Percentiles rank a stretch among this genome's conserved stretches.
These are phyloP conservation scores for Pyrus hybrid DNA, from an alignment of 331 rosid genomes.

Conservation along the genomic window DNA sequence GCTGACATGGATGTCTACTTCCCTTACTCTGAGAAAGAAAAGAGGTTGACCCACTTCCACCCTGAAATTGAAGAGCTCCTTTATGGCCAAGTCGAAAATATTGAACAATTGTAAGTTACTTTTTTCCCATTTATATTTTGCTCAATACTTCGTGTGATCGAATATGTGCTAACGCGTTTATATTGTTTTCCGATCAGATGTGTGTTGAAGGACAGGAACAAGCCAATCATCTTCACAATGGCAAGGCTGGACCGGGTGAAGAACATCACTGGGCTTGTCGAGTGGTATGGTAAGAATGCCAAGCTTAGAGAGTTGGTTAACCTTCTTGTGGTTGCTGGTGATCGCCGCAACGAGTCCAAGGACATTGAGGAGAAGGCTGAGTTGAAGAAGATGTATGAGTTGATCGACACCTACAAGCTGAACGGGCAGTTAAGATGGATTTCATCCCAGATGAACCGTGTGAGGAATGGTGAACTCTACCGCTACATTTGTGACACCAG, in stretches of 20 bases:
- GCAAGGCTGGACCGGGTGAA: conserved; percentile 97
- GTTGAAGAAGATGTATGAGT: conserved; percentile 78
- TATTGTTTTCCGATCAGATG: conserved; percentile 30
- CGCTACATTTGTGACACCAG: conserved; percentile 69
- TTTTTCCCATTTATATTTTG: neutral
- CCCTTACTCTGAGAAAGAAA: conserved; percentile 60
- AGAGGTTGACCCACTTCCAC: conserved; percentile 73
- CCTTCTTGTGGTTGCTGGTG: conserved; percentile 96
- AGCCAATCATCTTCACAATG: conserved; percentile 98
- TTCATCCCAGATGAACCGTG: conserved; percentile 93
- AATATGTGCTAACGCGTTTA: neutral
- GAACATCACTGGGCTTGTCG: conserved; percentile 92
- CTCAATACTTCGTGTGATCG: neutral
- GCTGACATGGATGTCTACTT: conserved; percentile 86
- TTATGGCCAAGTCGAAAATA: conserved; percentile 72
- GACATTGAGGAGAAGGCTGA: conserved; percentile 90
- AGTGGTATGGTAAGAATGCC: conserved; percentile 88
- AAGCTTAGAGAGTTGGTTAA: conserved; percentile 80
- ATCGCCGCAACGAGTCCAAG: conserved; percentile 90
- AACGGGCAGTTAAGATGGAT: conserved; percentile 97
- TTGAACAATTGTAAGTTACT: conserved; percentile 70
- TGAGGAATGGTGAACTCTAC: conserved; percentile 91
- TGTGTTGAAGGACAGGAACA: conserved; percentile 82
- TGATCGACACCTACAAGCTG: conserved; percentile 79
- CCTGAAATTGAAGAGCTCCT: conserved; percentile 90